These are phyloP conservation scores for Groenewaldozyma salmanticensis DNA, from an alignment of 805 yeast genomes.

Conservation along the genomic window DNA sequence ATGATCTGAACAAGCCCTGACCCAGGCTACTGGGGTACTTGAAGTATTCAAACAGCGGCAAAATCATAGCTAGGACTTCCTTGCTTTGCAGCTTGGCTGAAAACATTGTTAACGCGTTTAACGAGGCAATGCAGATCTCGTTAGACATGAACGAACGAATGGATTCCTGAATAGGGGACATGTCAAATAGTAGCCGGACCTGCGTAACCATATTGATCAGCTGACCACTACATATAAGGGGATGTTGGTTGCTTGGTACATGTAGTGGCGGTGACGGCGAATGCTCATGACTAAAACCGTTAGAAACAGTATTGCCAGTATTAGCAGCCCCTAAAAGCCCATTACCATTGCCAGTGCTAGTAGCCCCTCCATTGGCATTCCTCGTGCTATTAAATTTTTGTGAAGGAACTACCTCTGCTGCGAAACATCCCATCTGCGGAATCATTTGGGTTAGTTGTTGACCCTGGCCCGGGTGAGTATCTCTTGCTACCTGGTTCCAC, in stretches of 20 bases:
- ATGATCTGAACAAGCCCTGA: slow-evolving; percentile 16
- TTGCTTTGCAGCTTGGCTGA: slow-evolving; percentile 11
- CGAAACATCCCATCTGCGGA: not conserved
- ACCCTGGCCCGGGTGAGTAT: slow-evolving; percentile 17
- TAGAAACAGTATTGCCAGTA: no score
- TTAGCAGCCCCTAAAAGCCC: no score
- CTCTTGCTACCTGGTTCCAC: slow-evolving; percentile 5
- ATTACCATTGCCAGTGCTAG: no score
- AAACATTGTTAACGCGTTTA: slow-evolving; percentile 10
- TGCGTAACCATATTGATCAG: slow-evolving; percentile 13
- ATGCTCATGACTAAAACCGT: no score
- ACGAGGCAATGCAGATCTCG: slow-evolving; percentile 14
- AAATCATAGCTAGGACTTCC: slow-evolving; percentile 14
- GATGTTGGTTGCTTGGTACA: slow-evolving; percentile 15
- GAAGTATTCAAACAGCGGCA: slow-evolving; percentile 19
- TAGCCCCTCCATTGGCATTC: not conserved
- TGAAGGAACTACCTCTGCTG: not conserved
- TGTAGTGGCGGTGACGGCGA: no score
- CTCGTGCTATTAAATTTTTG: not conserved
- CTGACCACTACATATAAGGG: slow-evolving; percentile 13
- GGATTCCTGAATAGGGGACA: slow-evolving; percentile 12
- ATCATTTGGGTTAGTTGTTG: slow-evolving; percentile 9
- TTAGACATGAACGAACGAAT: slow-evolving; percentile 17
- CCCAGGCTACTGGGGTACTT: slow-evolving; percentile 20
- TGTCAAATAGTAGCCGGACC: slow-evolving; percentile 12